Evolutionary conservation across 805 yeast species (phyloP), one percentile per base, ranked within the genome.

Genomic region (Debaryomyces castellii): DNA sequence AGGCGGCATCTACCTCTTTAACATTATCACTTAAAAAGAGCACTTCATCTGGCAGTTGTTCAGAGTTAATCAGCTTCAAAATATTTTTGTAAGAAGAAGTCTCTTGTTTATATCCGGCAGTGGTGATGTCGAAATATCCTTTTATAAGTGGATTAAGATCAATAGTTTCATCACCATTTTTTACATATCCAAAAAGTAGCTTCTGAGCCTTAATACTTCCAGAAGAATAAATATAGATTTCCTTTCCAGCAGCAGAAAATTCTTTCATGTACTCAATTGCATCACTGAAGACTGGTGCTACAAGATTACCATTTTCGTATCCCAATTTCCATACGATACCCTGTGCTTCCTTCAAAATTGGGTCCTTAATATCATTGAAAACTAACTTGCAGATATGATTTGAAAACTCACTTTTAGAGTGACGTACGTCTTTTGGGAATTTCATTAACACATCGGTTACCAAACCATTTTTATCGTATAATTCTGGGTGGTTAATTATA

Each of bases 201-300:
- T 83, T 85, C 56, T 91, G 98, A 0, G 97, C 97, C 48, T 82
- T 78, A 20, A 91, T 81, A 36, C 94, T 84, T 0, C 98, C 98
- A 22, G 96, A 87, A 0, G 97, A 89, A 66, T 91, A 91, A 16
- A 91, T 89, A 58, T 75, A 87, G 0, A 89, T 67, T 2, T 67
- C 66, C 14, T 39, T 49, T 3, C 38, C 18, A 3, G 47, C 21
- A 1, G 55, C 47, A 79, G 83, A 77, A 10, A 40, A 27, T 2
- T 55, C 45, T 41, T 70, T 52, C 43, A 90, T 78, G 37, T 78
- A 76, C 0, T 66, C 66, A 39, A 87, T 73, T 0, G 94, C 91
- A 63, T 91, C 98, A 0, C 53, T 58, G 58, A 81, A 91, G 4
- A 91, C 60, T 0, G 96, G 96, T 0, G 96, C 94, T 53, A 71